Conservation (phyloP, 805 yeast genomes). For the Yarrowia keelungensis region DNA sequence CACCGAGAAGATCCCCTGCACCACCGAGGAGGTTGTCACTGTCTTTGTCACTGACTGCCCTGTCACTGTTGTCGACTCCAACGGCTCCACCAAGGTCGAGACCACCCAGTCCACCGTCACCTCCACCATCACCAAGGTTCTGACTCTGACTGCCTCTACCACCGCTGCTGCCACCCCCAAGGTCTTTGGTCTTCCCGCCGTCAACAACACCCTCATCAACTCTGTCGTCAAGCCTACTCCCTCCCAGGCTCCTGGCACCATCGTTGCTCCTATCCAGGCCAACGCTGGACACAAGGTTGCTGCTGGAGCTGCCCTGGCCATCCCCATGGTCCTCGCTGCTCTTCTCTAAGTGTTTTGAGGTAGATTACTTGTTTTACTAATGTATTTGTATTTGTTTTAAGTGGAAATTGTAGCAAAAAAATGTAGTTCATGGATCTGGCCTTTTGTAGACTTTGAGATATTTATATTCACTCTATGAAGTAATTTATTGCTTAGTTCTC, state of each 20-base stretch:
- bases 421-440: too few species aligned
- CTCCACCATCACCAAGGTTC: too few species aligned
- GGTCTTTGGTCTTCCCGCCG: too few species aligned
- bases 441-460: too few species aligned
- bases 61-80: background rate
- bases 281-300: background rate
- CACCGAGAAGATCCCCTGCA: background rate
- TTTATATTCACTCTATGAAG: too few species aligned
- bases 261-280: background rate
- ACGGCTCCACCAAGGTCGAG: constrained; percentile 1
- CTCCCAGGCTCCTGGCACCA: background rate
- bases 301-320: background rate
- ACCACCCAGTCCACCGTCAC: background rate
- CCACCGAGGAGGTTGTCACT: background rate
- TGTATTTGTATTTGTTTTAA: background rate
- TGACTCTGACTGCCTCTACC: too few species aligned
- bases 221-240: background rate
- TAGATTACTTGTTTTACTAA: background rate
- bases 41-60: background rate
- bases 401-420: background rate
- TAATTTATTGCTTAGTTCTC: too few species aligned
- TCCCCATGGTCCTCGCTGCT: constrained; percentile 7
- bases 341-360: background rate
- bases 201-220: background rate
- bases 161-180: too few species aligned